A percentile compares a stretch with the other conserved stretches of the same genome.
phyloP scores from a whole-genome alignment of 805 yeast species.

The Metschnikowia gruessii region DNA sequence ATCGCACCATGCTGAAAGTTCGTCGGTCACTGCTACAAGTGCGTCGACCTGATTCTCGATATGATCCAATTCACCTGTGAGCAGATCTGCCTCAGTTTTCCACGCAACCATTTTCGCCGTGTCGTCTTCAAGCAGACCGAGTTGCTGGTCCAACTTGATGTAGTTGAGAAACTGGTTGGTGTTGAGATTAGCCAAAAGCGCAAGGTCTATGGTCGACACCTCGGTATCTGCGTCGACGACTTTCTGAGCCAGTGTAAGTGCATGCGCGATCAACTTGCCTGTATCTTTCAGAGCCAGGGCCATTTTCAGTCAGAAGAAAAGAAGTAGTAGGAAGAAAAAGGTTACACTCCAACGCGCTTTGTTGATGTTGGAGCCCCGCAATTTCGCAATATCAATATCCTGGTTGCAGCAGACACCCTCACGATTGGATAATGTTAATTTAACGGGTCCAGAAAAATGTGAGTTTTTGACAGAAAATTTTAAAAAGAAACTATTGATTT shows the following conservation, averaged over 20 bases:
- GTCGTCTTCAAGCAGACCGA: conserved; percentile 44
- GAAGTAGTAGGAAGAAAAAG: not conserved
- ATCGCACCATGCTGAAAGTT: conserved; percentile 12
- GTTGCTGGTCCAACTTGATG: conserved; percentile 39
- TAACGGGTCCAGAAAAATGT: too few relatives aligned
- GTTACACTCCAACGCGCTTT: not conserved
- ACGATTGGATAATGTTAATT: too few relatives aligned
- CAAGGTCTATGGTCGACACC: conserved; percentile 44
- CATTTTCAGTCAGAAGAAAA: not conserved
- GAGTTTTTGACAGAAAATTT: too few relatives aligned
- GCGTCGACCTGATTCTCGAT: conserved; percentile 37
- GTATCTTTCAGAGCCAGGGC: conserved; percentile 30
- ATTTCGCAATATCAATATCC: too few relatives aligned
- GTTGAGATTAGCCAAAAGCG: conserved; percentile 51
- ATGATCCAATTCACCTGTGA: conserved; percentile 23
- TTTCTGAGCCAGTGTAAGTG: conserved; percentile 29
- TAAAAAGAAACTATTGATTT: too few relatives aligned
- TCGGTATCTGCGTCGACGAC: conserved; percentile 42
- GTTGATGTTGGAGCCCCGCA: too few relatives aligned
- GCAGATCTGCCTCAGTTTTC: conserved; percentile 25
- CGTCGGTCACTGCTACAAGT: conserved; percentile 37
- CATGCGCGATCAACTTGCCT: conserved; percentile 26
- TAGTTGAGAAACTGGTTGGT: conserved; percentile 57
- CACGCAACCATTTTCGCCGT: conserved; percentile 27
- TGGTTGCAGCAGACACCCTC: too few relatives aligned